phyloP scores from a whole-genome alignment of 345 rosid genomes.

The Brassica carinata region DNA sequence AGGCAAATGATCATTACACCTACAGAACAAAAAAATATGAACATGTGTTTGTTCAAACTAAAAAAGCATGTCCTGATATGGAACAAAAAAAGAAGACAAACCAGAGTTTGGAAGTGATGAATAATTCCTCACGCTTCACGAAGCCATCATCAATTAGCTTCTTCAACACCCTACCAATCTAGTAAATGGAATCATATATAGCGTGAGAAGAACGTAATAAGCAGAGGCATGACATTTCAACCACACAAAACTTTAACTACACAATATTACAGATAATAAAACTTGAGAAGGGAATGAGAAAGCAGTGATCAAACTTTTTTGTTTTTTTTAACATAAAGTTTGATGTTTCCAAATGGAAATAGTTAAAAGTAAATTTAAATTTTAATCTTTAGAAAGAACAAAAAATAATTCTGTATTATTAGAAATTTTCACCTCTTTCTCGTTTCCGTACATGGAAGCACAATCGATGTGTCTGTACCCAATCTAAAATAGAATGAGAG shows the following conservation, averaged over 20 bases:
- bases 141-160: too few species aligned
- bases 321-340: too few species aligned
- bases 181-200: too few species aligned
- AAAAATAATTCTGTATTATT: not conserved
- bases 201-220: not conserved
- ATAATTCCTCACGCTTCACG: too few species aligned
- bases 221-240: not conserved
- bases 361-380: not conserved
- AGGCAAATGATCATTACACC: constrained; percentile 51
- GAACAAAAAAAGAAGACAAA: too few species aligned
- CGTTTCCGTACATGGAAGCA: constrained; percentile 34
- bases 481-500: too few species aligned
- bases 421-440: constrained; percentile 40
- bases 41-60: too few species aligned
- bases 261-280: not conserved
- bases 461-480: too few species aligned
- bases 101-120: too few species aligned
- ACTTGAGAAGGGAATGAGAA: not conserved
- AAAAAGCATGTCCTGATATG: not conserved
- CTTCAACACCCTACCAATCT: too few species aligned
- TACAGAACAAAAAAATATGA: constrained; percentile 15
- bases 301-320: not conserved
- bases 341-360: not conserved
- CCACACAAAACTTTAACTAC: not conserved
- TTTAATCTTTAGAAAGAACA: not conserved